These are phyloP conservation scores for Xerophyta viscosa DNA, from an alignment of 106 monocot genomes.

Conservation along the genomic window DNA sequence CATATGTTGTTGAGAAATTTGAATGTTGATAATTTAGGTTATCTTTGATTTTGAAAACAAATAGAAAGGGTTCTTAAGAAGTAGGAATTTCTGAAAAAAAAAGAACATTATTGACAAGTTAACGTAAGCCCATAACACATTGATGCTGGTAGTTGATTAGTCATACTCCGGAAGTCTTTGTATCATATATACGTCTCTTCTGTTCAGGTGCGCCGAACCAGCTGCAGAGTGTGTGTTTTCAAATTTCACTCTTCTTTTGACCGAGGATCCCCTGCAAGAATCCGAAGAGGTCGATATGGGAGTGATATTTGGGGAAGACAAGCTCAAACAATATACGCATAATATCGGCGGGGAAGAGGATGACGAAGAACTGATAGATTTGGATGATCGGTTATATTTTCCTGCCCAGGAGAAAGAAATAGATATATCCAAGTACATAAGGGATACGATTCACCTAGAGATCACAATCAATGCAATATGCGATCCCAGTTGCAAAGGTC, in stretches of 20 bases:
- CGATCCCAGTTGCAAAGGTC: constrained; percentile 57
- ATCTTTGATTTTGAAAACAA: no score
- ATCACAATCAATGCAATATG: constrained; percentile 67
- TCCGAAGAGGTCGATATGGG: constrained; percentile 58
- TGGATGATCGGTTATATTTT: constrained; percentile 76
- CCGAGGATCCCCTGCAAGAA: constrained; percentile 64
- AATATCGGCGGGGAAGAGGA: constrained; percentile 23
- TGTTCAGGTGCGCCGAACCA: constrained; percentile 66
- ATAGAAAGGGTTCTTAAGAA: no score
- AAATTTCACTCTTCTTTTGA: constrained; percentile 74
- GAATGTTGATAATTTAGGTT: no score
- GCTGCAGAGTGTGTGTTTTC: constrained; percentile 58
- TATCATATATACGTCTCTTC: neutral
- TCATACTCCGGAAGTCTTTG: neutral
- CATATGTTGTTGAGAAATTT: no score
- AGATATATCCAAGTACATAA: constrained; percentile 80
- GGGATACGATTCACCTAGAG: constrained; percentile 80
- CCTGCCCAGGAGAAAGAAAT: constrained; percentile 66
- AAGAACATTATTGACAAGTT: no score
- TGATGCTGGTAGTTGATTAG: no score
- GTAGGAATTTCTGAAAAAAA: no score
- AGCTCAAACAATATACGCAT: constrained; percentile 2
- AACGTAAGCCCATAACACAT: no score
- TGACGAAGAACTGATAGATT: constrained; percentile 56
- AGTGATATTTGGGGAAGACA: constrained; percentile 41